Conservation (phyloP, 129 eudicot genomes). For the Heracleum sosnowskyi region DNA sequence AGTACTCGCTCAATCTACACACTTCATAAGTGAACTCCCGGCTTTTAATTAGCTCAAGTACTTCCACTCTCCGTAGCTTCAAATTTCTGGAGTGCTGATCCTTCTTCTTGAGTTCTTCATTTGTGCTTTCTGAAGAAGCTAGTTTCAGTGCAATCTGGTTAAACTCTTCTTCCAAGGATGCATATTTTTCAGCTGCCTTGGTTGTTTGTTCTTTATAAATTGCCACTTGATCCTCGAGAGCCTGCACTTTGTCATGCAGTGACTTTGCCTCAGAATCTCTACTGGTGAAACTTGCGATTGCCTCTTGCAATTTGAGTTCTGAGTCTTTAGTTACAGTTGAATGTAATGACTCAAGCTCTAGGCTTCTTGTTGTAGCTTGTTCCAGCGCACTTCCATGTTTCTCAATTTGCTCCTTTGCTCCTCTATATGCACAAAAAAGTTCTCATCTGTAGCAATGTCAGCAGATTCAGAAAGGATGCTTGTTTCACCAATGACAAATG, state of each 20-base stretch:
- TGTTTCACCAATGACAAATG: constrained; percentile 44
- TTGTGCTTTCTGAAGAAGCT: constrained; percentile 52
- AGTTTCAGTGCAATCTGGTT: constrained; percentile 45
- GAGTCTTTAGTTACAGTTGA: constrained; percentile 48
- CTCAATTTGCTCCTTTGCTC: constrained; percentile 53
- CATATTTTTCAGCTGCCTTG: constrained; percentile 47
- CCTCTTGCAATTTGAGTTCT: constrained; percentile 62
- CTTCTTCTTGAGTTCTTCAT: constrained; percentile 54
- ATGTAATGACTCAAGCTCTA: constrained; percentile 55
- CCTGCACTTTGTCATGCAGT: constrained; percentile 41
- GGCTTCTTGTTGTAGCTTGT: constrained; percentile 44
- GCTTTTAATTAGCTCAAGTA: too few relatives aligned
- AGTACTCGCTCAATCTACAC: too few relatives aligned
- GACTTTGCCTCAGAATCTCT: constrained; percentile 68
- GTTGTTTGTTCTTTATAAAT: constrained; percentile 49
- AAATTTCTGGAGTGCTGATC: too few relatives aligned
- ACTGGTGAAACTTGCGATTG: constrained; percentile 37
- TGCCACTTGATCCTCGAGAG: constrained; percentile 48
- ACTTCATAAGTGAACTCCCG: too few relatives aligned
- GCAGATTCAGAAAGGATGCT: constrained; percentile 83
- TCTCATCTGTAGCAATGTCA: constrained; percentile 58
- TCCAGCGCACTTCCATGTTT: constrained; percentile 35
- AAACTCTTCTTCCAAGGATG: constrained; percentile 45
- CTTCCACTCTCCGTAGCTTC: too few relatives aligned
- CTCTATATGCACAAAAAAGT: constrained; percentile 44